phyloP scores from a whole-genome alignment of 2,329 filamentous ascomycete genomes.

The Aureobasidium sp. region DNA sequence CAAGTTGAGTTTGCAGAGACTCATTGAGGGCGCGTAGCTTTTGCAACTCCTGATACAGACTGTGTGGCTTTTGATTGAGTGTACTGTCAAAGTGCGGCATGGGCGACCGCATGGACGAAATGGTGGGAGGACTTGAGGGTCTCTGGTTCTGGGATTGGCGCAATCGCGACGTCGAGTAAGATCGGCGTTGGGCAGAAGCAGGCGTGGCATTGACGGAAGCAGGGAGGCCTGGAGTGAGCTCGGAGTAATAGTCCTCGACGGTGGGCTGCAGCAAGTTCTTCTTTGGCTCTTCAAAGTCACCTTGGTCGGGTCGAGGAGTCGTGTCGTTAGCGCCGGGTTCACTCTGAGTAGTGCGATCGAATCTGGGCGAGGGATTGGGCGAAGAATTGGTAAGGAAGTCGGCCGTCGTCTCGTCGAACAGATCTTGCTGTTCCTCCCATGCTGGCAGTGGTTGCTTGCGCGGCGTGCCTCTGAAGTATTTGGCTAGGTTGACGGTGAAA shows the following conservation, averaged over 20 bases:
- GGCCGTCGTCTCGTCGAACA: slow-evolving; percentile 1
- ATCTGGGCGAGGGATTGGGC: not conserved
- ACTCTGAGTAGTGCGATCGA: not conserved
- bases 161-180: slow-evolving; percentile 4
- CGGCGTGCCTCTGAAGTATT: slow-evolving; percentile 24
- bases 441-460: slow-evolving; percentile 4
- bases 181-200: slow-evolving; percentile 14
- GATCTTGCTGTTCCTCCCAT: slow-evolving; percentile 3
- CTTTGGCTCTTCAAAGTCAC: slow-evolving; percentile 14
- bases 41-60: slow-evolving; percentile 19
- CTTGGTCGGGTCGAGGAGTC: slow-evolving; percentile 22
- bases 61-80: slow-evolving; percentile 10
- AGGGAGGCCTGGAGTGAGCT: slow-evolving; percentile 26
- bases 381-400: slow-evolving; percentile 18
- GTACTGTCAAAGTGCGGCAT: slow-evolving; percentile 10
- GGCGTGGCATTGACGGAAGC: slow-evolving; percentile 11
- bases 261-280: slow-evolving; percentile 28
- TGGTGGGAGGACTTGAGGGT: slow-evolving; percentile 24
- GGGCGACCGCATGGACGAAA: slow-evolving; percentile 25
- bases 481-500: slow-evolving; percentile 32
- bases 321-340: not conserved
- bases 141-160: slow-evolving; percentile 15
- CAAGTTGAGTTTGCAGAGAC: slow-evolving; percentile 19
- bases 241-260: slow-evolving; percentile 30
- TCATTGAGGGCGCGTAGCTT: slow-evolving; percentile 18